Base-by-base conservation (phyloP, 2,329 filamentous ascomycete genomes). In the Cucurbitaria berberidis region DNA sequence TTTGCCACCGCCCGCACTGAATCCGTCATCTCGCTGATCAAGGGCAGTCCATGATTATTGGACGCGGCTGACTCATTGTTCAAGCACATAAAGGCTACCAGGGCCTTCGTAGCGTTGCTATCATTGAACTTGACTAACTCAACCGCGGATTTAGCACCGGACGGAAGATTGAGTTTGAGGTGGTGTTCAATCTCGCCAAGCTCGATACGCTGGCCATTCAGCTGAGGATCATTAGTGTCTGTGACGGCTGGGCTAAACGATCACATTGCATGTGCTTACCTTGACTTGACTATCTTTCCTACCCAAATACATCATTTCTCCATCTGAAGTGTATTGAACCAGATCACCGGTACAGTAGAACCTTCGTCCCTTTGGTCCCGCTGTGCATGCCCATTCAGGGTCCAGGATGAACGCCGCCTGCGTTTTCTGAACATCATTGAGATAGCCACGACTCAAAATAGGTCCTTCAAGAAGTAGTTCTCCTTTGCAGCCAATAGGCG, bases 151-250 rank as follows among this genome's bases (percentile, higher is more conserved):
- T 78, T 75, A 3, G 73, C 72, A 10, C 69, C 64, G 3, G 63
- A 41, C 4, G 75, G 69, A 5, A 77, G 68, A 27, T 73, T 70
- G 9, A 70, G 62, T 21, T 72, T 65, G 29, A 77, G 70, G 42
- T 78, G 76, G 47, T 78, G 73, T 51, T 80, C 78, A 41, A 80
- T 77, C 52, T 80, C 77, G 13, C 74, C 78, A 6, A 80, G 62
- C 51, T 80, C 78, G 39, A 80, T 75, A 0, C 78, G 74, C 51
- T 78, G 75, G 3, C 78, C 78, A 27, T 78, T 76, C 34, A 80
- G 63, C 64, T 78, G 29, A 8, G 16, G 2, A 27, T 9, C 3
- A 38, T 78, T 46, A 78, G 70, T 39, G 41, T 27, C 22, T 18
- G 9, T 7, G 6, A 8, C 5, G n/a, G 8, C 13, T 30, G 15